Conservation (phyloP, 208 protist genomes). For the Trichomonas tenax region DNA sequence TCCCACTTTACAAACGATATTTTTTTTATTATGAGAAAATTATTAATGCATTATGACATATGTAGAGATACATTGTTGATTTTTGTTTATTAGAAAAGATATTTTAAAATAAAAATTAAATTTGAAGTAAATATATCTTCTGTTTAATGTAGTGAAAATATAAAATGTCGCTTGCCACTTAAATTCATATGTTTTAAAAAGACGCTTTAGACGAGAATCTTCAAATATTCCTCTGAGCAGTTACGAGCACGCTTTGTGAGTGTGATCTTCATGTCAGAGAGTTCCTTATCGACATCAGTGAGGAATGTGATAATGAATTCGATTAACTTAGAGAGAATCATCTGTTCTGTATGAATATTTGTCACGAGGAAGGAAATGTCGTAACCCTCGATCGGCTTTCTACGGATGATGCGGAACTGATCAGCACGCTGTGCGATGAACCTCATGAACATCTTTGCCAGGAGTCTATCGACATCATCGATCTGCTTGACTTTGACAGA, state of each 20-base stretch:
- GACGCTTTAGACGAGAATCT: constrained; percentile 36
- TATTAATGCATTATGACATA: too few species aligned
- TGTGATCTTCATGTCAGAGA: constrained; percentile 72
- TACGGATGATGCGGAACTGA: constrained; percentile 71
- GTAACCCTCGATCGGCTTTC: constrained; percentile 73
- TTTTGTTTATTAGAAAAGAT: too few species aligned
- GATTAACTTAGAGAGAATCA: constrained; percentile 74
- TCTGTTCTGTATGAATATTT: constrained; percentile 76
- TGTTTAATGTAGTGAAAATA: too few species aligned
- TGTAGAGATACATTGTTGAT: too few species aligned
- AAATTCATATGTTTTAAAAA: neutral
- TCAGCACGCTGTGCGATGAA: constrained; percentile 79
- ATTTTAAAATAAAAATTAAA: too few species aligned
- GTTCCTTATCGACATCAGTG: constrained; percentile 79
- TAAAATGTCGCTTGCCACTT: too few species aligned
- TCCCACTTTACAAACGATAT: too few species aligned
- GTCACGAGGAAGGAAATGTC: constrained; percentile 87
- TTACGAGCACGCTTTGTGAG: constrained; percentile 61
- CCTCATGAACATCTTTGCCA: constrained; percentile 69
- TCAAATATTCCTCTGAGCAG: constrained; percentile 57
- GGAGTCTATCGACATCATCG: constrained; percentile 73
- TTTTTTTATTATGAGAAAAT: too few species aligned
- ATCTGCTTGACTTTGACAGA: constrained; percentile 65
- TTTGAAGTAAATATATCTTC: too few species aligned
- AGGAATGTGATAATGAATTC: constrained; percentile 84